phyloP scores from a whole-genome alignment of 192 early-diverging fungal genomes.

The Backusella psychrophila region DNA sequence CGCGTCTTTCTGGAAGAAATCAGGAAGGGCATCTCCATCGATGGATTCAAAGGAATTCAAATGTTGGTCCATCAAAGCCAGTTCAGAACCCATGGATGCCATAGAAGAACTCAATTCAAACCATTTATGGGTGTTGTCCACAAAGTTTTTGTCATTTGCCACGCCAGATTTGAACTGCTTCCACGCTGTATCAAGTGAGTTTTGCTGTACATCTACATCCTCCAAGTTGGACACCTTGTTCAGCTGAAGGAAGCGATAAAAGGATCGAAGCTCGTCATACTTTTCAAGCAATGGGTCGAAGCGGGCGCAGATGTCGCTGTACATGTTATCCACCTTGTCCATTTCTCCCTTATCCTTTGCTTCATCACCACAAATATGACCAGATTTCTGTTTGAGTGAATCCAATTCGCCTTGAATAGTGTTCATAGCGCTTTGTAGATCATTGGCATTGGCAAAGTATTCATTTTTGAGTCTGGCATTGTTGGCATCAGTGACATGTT shows the following conservation, averaged over 20 bases:
- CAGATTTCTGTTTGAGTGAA: not conserved
- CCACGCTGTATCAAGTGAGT: not conserved
- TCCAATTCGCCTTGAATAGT: not conserved
- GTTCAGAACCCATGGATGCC: not conserved
- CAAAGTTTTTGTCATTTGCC: not conserved
- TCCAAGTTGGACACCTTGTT: not conserved
- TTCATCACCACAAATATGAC: not conserved
- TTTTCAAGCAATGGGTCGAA: not conserved
- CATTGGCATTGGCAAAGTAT: not conserved
- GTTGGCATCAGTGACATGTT: not conserved
- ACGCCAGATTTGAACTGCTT: not conserved
- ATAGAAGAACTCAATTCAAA: not conserved
- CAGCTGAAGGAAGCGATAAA: constrained; percentile 9
- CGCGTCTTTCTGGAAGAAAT: not conserved
- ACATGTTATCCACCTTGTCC: not conserved
- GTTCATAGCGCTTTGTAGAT: not conserved
- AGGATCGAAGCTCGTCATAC: constrained; percentile 4
- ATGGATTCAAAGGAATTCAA: not conserved
- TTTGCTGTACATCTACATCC: not conserved
- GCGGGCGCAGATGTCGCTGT: not conserved
- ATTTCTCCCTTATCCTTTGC: not conserved
- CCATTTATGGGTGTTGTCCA: not conserved
- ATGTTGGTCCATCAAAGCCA: not conserved
- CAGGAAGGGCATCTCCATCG: not conserved
- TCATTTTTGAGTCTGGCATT: constrained; percentile 3